Evolutionary conservation across 108 stramenopile species (phyloP), one percentile per base, ranked within the genome.

Genomic region (Skeletonema marinoi): DNA sequence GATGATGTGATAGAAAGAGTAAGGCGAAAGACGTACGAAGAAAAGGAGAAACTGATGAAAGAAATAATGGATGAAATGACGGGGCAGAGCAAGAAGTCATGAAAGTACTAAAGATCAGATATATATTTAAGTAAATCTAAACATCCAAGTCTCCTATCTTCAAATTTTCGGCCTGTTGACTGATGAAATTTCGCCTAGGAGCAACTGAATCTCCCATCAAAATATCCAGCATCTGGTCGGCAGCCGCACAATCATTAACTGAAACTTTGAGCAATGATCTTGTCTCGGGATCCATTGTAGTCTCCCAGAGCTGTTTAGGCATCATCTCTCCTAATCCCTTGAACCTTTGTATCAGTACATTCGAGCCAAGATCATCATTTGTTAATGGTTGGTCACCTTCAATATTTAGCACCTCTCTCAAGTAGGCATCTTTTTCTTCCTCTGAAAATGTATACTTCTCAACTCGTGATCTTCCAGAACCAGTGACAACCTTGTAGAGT

Each of bases 291-390:
- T 98, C 88, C 97, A 98, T 98, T 1, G 97, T 98, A 21, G 97
- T 98, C 12, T 91, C 83, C 97, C 97, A 98, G 61, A 98, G 85
- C 77, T 98, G 95, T 64, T 90, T 76, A 19, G 97, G 96, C 97
- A 98, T 98, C 97, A 98, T 98, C 79, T 98, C 97, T 9, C 97
- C 97, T 21, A 98, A 70, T 10, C 97, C 97, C 81, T 98, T 94
- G 84, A 94, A 91, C 30, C 91, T 70, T 74, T 94, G 91, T 54
- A 94, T 79, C 30, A 73, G 85, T 0, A 91, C 83, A 48, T 89
- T 93, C n/a, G 86, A 86, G 54, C 70, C 81, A 6, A 92, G 32
- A 58, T 78, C 80, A 51, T 77, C 29, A 77, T 78, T 81, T 3
- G 63, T 75, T 17, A 81, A 75, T 32, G 73, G 63, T 35, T 56